phyloP scores from a whole-genome alignment of 192 early-diverging fungal species.

The Podila horticola region DNA sequence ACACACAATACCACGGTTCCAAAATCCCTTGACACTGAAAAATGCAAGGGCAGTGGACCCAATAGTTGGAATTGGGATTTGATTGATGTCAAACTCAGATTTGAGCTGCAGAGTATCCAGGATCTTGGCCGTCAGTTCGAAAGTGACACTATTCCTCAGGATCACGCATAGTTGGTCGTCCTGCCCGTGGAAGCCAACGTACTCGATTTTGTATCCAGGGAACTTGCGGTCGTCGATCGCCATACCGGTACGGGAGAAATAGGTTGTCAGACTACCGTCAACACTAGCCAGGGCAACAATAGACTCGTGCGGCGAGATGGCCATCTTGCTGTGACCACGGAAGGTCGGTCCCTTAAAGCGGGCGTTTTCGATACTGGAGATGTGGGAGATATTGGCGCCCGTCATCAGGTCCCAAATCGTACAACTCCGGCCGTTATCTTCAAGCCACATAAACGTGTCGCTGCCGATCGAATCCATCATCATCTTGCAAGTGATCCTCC shows the following conservation, averaged over 20 bases:
- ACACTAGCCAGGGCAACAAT: constrained; percentile 51
- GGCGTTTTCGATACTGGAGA: constrained; percentile 49
- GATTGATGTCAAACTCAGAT: constrained; percentile 26
- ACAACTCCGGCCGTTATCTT: constrained; percentile 42
- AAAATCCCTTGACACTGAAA: constrained; percentile 29
- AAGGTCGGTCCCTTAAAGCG: constrained; percentile 41
- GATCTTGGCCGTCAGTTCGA: constrained; percentile 25
- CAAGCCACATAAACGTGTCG: constrained; percentile 49
- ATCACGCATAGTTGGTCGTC: constrained; percentile 45
- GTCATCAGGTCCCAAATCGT: constrained; percentile 44
- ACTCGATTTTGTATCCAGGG: constrained; percentile 39
- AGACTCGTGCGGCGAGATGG: constrained; percentile 47
- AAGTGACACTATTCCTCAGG: constrained; percentile 23
- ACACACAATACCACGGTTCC: constrained; percentile 31
- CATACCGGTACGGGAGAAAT: constrained; percentile 51
- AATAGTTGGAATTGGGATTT: constrained; percentile 38
- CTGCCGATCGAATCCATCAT: constrained; percentile 49
- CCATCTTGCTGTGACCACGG: constrained; percentile 49
- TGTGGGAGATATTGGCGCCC: constrained; percentile 46
- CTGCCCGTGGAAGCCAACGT: constrained; percentile 35
- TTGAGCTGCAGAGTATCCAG: constrained; percentile 43
- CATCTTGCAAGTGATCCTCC: constrained; percentile 50
- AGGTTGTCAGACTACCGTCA: constrained; percentile 46
- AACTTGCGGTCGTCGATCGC: constrained; percentile 49
- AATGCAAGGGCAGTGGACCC: constrained; percentile 24